Conservation (phyloP, 2,329 filamentous ascomycete genomes). For the Colletotrichum sp. region DNA sequence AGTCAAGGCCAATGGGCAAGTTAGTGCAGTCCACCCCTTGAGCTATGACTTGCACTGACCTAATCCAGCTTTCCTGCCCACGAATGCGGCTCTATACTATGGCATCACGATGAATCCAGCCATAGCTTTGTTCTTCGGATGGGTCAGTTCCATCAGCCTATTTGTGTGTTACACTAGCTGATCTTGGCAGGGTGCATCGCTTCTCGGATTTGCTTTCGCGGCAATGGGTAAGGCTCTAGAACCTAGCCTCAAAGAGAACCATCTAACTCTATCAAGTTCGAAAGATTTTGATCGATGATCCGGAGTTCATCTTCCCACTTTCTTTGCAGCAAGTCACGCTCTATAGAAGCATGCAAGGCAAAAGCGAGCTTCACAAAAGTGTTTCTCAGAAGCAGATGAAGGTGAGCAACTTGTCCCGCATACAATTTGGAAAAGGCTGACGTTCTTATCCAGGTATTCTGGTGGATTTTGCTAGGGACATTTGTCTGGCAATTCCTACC, state of each 20-base stretch:
- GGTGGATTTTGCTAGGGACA: conserved; percentile 54
- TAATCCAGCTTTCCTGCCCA: background rate
- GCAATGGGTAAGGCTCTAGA: conserved; percentile 47
- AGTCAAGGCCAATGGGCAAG: conserved; percentile 19
- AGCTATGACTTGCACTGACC: background rate
- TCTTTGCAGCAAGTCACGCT: conserved; percentile 15
- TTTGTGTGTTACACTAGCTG: conserved; percentile 15
- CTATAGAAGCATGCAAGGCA: conserved; percentile 16
- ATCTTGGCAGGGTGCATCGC: background rate
- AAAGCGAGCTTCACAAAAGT: conserved; percentile 8
- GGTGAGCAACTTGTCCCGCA: background rate
- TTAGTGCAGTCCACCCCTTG: background rate
- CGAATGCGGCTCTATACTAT: conserved; percentile 62
- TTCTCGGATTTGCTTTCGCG: conserved; percentile 45
- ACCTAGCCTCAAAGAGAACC: background rate
- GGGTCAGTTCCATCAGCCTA: conserved; percentile 61
- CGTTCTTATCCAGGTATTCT: conserved; percentile 55
- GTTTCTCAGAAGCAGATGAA: conserved; percentile 8
- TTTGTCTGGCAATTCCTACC: conserved; percentile 68
- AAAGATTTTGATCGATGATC: conserved; percentile 64
- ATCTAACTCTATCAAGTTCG: conserved; percentile 25
- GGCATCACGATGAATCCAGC: conserved; percentile 55
- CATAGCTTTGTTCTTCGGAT: conserved; percentile 65
- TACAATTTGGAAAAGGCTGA: background rate
- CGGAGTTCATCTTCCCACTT: conserved; percentile 39